Evolutionary conservation across 805 yeast species (phyloP).

Genomic region (Metschnikowia henanensis): DNA sequence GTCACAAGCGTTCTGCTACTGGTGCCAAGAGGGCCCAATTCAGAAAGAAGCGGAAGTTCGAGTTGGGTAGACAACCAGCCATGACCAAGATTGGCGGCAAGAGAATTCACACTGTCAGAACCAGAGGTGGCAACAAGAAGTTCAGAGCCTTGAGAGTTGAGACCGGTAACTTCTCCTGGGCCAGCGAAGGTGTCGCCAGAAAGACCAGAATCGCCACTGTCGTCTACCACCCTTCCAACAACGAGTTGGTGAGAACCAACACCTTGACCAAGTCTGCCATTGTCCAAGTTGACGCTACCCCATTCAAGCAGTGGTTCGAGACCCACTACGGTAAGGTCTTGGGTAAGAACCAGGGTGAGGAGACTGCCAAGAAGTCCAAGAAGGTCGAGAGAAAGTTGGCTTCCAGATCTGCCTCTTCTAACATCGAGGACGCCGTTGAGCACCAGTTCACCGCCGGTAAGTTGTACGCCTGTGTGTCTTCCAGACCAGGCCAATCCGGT

Average conservation of each 20-base stretch:
- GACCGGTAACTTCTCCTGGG: constrained; percentile 99
- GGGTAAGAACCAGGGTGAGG: constrained; percentile 68
- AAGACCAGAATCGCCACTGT: constrained; percentile 99
- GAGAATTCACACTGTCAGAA: constrained; percentile 99
- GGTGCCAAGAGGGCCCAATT: constrained; percentile 99
- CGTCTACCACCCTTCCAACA: constrained; percentile 99
- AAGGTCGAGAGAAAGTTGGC: constrained; percentile 91
- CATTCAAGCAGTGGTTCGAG: constrained; percentile 99
- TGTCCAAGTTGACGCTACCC: constrained; percentile 99
- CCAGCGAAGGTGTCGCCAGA: constrained; percentile 97
- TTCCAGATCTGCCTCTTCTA: constrained; percentile 81
- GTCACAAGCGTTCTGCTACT: constrained; percentile 99
- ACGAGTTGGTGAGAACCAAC: constrained; percentile 99
- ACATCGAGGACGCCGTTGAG: constrained; percentile 88
- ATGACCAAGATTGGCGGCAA: constrained; percentile 98
- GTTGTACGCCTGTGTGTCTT: constrained; percentile 97
- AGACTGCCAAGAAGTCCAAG: constrained; percentile 66
- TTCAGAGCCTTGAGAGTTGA: constrained; percentile 99
- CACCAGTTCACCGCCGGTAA: constrained; percentile 98
- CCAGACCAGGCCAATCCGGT: constrained; percentile 99
- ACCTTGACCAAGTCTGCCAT: constrained; percentile 98
- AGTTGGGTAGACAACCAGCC: constrained; percentile 99
- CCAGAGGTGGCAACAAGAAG: constrained; percentile 99
- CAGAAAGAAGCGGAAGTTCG: constrained; percentile 99
- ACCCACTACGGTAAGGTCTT: constrained; percentile 93